These are phyloP conservation scores for Lolium multiflorum DNA, from an alignment of 176 grass and related monocot genomes.

Conservation along the genomic window DNA sequence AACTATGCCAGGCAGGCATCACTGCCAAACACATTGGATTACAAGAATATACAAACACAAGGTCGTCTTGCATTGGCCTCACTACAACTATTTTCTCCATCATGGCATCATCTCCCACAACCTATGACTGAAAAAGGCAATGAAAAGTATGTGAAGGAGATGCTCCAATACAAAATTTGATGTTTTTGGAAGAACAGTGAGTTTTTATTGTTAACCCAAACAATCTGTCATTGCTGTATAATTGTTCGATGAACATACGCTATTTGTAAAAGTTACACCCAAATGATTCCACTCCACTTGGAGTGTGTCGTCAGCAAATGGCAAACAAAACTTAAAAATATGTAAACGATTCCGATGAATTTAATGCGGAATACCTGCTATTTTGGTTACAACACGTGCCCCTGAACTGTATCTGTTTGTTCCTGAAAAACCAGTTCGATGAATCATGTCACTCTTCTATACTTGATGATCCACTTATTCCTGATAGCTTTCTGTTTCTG, in stretches of 20 bases:
- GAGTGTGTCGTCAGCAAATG: neutral
- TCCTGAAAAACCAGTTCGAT: neutral
- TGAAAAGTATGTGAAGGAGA: neutral
- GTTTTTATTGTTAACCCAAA: neutral
- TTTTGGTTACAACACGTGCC: neutral
- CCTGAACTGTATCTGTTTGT: neutral
- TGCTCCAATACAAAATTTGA: neutral
- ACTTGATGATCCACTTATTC: slow-evolving; percentile 25
- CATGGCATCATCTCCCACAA: neutral
- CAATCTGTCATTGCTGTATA: neutral
- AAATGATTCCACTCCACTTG: neutral
- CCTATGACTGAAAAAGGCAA: neutral
- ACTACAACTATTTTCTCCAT: neutral
- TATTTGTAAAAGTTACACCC: neutral
- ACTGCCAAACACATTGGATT: neutral
- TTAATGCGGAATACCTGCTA: neutral
- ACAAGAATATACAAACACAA: neutral
- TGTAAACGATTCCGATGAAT: neutral
- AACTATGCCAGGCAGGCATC: neutral
- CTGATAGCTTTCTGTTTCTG: slow-evolving; percentile 2
- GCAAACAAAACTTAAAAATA: neutral
- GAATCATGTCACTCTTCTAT: neutral
- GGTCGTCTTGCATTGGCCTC: neutral
- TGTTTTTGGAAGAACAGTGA: neutral
- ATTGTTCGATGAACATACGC: neutral